These are phyloP conservation scores for Graphiopsis chlorocephala DNA, from an alignment of 2,329 filamentous ascomycete genomes.

Conservation along the genomic window DNA sequence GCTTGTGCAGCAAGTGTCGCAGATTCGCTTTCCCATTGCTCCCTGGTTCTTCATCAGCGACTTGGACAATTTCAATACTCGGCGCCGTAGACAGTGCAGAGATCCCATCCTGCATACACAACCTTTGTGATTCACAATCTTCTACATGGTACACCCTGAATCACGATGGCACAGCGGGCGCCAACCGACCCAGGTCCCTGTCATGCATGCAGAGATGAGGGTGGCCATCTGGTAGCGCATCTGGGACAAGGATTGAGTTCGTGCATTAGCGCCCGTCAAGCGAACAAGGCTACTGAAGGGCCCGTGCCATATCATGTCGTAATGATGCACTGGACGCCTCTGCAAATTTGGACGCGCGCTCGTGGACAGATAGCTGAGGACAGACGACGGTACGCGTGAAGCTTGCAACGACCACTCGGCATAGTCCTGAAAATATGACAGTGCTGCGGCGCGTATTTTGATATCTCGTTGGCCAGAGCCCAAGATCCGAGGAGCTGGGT, in stretches of 20 bases:
- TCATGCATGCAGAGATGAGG: slow-evolving; percentile 15
- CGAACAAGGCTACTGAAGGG: neutral
- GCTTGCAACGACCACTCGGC: neutral
- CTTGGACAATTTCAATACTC: neutral
- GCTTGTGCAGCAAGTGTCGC: slow-evolving; percentile 13
- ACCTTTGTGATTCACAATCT: neutral
- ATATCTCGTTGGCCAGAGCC: neutral
- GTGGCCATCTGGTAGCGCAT: slow-evolving; percentile 14
- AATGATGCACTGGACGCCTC: slow-evolving; percentile 3
- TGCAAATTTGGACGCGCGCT: slow-evolving; percentile 1
- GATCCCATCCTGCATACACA: neutral
- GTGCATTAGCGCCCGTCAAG: slow-evolving; percentile 12
- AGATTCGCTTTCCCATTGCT: slow-evolving; percentile 8
- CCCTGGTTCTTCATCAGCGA: neutral
- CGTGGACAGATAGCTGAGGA: neutral
- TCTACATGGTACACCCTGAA: neutral
- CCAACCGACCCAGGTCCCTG: neutral
- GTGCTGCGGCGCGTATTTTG: neutral
- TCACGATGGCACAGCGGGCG: neutral
- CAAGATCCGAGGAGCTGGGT: neutral
- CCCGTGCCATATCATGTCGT: slow-evolving; percentile 11
- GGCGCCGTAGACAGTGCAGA: neutral
- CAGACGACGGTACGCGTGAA: neutral
- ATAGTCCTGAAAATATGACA: neutral
- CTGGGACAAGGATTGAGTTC: slow-evolving; percentile 11